These are phyloP conservation scores for Pholiota microspora DNA, from an alignment of 768 basidiomycete genomes.

Conservation along the genomic window DNA sequence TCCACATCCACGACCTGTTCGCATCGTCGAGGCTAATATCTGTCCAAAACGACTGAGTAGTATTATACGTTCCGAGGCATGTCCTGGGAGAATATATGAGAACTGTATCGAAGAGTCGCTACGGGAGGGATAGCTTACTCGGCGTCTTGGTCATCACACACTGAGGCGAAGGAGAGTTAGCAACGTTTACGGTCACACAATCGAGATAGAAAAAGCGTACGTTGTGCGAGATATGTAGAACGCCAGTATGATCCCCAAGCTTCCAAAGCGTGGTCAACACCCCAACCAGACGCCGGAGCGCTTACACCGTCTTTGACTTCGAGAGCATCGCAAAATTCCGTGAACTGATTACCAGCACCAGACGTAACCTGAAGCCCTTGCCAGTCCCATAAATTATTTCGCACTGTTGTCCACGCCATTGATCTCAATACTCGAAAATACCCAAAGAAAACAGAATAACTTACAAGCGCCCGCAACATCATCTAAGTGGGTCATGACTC, in stretches of 20 bases:
- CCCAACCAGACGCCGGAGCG: conserved; percentile 56
- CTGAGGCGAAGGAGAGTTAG: conserved; percentile 31
- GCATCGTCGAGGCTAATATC: conserved; percentile 54
- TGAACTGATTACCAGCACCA: conserved; percentile 48
- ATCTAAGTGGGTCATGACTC: conserved; percentile 54
- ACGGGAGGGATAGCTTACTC: conserved; percentile 39
- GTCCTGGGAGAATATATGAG: conserved; percentile 24
- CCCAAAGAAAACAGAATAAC: conserved; percentile 13
- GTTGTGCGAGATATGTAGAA: conserved; percentile 38
- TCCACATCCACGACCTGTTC: conserved; percentile 69
- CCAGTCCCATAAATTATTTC: conserved; percentile 67
- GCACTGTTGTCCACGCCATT: conserved; percentile 35
- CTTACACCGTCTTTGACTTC: conserved; percentile 57
- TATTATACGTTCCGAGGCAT: conserved; percentile 43
- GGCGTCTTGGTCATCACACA: conserved; percentile 44
- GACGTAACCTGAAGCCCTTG: conserved; percentile 53
- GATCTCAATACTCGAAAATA: not conserved
- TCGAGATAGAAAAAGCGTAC: no score
- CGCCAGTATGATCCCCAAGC: conserved; percentile 65
- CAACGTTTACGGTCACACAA: no score
- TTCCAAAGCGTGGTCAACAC: conserved; percentile 54
- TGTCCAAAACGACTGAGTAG: conserved; percentile 44
- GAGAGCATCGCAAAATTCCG: conserved; percentile 63
- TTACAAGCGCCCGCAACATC: conserved; percentile 62
- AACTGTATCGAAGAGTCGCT: not conserved